phyloP scores from a whole-genome alignment of 352 stramenopile species.

The Pythium monospermum region DNA sequence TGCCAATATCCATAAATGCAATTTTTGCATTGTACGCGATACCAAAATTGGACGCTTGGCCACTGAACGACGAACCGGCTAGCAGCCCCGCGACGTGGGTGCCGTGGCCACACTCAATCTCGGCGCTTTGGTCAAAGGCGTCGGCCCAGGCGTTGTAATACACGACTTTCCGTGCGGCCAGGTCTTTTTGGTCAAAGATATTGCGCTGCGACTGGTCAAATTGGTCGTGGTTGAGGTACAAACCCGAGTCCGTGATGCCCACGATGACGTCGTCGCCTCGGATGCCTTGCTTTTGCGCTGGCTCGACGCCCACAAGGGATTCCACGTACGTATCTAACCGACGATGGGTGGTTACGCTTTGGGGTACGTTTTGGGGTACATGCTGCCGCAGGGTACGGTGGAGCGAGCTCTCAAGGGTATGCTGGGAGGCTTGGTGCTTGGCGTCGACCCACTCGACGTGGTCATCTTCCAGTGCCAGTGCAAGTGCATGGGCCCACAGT shows the following conservation, averaged over 20 bases:
- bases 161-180: constrained; percentile 62
- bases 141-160: constrained; percentile 79
- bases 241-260: constrained; percentile 74
- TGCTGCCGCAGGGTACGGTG: constrained; percentile 23
- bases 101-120: constrained; percentile 76
- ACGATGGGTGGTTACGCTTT: constrained; percentile 12
- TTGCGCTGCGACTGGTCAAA: constrained; percentile 61
- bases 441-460: constrained; percentile 67
- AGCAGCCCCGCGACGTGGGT: constrained; percentile 85
- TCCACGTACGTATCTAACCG: constrained; percentile 61
- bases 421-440: constrained; percentile 31
- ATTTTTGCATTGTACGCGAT: constrained; percentile 76
- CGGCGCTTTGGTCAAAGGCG: constrained; percentile 52
- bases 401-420: too few relatives aligned
- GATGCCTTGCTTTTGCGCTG: constrained; percentile 56
- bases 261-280: constrained; percentile 65
- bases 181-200: constrained; percentile 39
- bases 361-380: not conserved
- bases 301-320: constrained; percentile 59
- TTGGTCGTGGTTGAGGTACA: constrained; percentile 82
- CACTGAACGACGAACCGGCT: constrained; percentile 68
- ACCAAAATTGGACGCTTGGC: constrained; percentile 46
- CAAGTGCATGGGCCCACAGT: constrained; percentile 57
- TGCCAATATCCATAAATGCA: constrained; percentile 90
- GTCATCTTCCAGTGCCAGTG: constrained; percentile 36